phyloP scores from a whole-genome alignment of 225 moss, liverwort and hornwort species.

The Marchantia polymorpha region DNA sequence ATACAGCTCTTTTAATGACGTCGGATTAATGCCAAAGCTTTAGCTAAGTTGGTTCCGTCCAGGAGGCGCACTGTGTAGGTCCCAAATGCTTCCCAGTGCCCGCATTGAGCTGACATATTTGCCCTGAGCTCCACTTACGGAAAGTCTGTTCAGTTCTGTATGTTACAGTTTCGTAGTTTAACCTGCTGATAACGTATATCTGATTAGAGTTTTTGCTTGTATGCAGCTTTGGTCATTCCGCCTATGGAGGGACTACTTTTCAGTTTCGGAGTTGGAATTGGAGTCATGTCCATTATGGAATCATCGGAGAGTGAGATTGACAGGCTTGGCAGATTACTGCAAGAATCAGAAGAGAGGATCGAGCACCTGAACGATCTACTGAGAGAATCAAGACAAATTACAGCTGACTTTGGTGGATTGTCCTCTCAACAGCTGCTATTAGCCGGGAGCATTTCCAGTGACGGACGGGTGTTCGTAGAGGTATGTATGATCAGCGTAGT shows the following conservation, averaged over 20 bases:
- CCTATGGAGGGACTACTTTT: constrained; percentile 79
- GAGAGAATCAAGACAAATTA: constrained; percentile 23
- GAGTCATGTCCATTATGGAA: constrained; percentile 56
- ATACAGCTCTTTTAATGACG: no score
- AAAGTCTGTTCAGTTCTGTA: no score
- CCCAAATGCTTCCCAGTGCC: no score
- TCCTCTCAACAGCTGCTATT: constrained; percentile 20
- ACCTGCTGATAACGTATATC: neutral
- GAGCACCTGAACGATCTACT: constrained; percentile 33
- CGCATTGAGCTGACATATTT: no score
- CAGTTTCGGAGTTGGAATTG: constrained; percentile 80
- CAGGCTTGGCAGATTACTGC: constrained; percentile 50
- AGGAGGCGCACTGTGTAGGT: no score
- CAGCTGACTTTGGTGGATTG: constrained; percentile 5
- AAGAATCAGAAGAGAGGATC: constrained; percentile 50
- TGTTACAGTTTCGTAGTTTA: no score
- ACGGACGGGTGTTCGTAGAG: constrained; percentile 22
- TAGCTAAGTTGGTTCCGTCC: no score
- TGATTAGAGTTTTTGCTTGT: neutral
- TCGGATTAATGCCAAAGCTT: no score
- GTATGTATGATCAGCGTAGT: constrained; percentile 12
- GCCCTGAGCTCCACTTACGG: no score
- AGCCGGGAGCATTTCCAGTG: constrained; percentile 5
- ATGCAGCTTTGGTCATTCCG: constrained; percentile 53
- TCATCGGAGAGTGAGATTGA: constrained; percentile 50